phyloP scores from a whole-genome alignment of 495 filamentous ascomycete genomes.

The Aspergillus indologenus region DNA sequence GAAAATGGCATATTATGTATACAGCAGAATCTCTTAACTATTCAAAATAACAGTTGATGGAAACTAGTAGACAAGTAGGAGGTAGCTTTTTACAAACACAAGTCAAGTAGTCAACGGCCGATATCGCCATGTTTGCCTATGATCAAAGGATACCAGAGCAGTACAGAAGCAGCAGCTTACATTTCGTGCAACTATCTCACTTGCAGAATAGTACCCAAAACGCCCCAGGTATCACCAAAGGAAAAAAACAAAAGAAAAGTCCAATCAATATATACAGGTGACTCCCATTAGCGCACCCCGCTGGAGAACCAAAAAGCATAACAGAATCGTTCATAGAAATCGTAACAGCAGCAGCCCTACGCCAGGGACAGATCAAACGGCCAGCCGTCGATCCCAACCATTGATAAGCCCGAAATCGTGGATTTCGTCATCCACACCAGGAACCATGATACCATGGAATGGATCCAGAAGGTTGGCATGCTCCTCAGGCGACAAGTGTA shows the following conservation, averaged over 20 bases:
- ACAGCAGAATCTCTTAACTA: too few species aligned
- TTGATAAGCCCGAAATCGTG: constrained; percentile 34
- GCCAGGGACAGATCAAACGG: constrained; percentile 23
- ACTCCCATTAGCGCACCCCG: background rate
- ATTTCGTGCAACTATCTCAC: background rate
- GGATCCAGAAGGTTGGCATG: constrained; percentile 34
- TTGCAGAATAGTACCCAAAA: background rate
- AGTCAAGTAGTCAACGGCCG: too few species aligned
- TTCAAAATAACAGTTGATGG: too few species aligned
- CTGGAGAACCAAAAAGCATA: background rate
- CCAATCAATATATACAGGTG: background rate
- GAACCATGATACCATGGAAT: constrained; percentile 51
- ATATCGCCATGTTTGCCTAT: too few species aligned
- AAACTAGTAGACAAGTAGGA: too few species aligned
- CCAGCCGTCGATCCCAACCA: constrained; percentile 41
- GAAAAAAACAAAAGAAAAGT: background rate
- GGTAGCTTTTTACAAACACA: too few species aligned
- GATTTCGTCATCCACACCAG: constrained; percentile 32
- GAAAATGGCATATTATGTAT: too few species aligned
- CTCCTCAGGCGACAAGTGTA: constrained; percentile 30
- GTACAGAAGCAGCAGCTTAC: background rate
- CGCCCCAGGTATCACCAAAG: background rate
- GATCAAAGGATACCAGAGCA: too few species aligned
- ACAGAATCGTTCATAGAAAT: background rate
- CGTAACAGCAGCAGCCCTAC: background rate